Evolutionary conservation across 768 basidiomycete species (phyloP), one percentile per base, ranked within the genome.

Genomic region (Pulveroboletus sp.): DNA sequence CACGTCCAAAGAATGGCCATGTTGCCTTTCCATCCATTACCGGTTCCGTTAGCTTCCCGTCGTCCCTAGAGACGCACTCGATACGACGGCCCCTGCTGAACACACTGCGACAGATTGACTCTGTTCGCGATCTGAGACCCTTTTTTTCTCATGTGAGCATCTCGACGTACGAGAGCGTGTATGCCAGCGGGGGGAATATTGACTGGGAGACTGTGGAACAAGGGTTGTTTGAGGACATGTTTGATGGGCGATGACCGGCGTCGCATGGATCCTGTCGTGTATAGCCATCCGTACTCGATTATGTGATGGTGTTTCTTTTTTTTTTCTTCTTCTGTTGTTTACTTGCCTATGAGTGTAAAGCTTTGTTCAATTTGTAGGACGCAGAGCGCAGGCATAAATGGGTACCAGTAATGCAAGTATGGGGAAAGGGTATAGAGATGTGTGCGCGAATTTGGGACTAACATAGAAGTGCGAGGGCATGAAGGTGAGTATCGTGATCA

Each of bases 111-210:
- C 83, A 87, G 55, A 86, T 97, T 49, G 83, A 86, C 53, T 92
- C 89, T 46, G 81, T 96, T 37, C 79, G 83, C 33, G 89, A 96
- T 60, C 72, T 99, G 24, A 77, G 84, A n/a, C 80, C 86, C 1
- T 99, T 99, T 74, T 93, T 98, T 68, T 84, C 91, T 1, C 79
- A 84, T 49, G 85, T 93, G 43, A 95, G 93, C 67, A 82, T 95
- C 44, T 75, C 85, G 5, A 86, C 88, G 9, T 98, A 93, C 64
- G 93, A 98, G 70, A 87, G 86, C 51, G 78, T 95, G 41, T 99
- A 97, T 66, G 80, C 81, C 7, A 86, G 86, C 56, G 81, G 80
- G 12, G 85, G 87, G 0, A 82, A 78, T 49, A 74, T 98, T 17
- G 94, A 98, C 63, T 95, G 91, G 93, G 85, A 83, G 30, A 83